Evolutionary conservation across 768 basidiomycete species (phyloP).

Genomic region (Tricholoma sp.): DNA sequence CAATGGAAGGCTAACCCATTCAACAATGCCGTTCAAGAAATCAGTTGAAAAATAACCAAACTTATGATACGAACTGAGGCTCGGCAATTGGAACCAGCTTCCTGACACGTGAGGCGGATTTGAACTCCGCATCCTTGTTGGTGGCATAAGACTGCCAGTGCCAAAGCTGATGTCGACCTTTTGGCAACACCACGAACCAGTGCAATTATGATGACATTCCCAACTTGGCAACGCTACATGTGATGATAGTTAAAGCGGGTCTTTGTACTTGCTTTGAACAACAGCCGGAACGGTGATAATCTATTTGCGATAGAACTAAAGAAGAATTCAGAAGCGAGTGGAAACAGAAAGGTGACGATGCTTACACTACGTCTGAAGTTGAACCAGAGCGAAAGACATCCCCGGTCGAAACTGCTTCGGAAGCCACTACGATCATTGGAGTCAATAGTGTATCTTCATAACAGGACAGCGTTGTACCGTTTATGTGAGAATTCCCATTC

Average conservation of each 20-base stretch:
- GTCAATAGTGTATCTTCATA: background rate
- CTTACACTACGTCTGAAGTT: slow-evolving; percentile 91
- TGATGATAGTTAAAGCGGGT: background rate
- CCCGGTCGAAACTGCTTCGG: slow-evolving; percentile 94
- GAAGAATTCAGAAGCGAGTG: slow-evolving; percentile 11
- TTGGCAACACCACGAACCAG: too few species aligned
- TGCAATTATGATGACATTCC: background rate
- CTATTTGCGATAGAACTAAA: slow-evolving; percentile 80
- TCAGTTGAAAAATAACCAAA: background rate
- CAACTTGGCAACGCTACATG: background rate
- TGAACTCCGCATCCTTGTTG: background rate
- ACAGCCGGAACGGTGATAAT: background rate
- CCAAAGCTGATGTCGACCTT: background rate
- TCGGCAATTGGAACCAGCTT: background rate
- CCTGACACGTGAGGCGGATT: background rate
- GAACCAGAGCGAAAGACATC: slow-evolving; percentile 94
- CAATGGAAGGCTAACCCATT: background rate
- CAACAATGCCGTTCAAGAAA: background rate
- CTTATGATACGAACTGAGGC: background rate
- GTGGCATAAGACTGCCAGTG: background rate
- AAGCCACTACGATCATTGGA: slow-evolving; percentile 62
- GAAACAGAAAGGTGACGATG: background rate
- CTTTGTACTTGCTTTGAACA: background rate
- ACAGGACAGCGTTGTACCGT: slow-evolving; percentile 44
- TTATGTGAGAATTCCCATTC: slow-evolving; percentile 99